Conservation (phyloP, 2,329 filamentous ascomycete genomes). For the Epichloe hybrida region DNA sequence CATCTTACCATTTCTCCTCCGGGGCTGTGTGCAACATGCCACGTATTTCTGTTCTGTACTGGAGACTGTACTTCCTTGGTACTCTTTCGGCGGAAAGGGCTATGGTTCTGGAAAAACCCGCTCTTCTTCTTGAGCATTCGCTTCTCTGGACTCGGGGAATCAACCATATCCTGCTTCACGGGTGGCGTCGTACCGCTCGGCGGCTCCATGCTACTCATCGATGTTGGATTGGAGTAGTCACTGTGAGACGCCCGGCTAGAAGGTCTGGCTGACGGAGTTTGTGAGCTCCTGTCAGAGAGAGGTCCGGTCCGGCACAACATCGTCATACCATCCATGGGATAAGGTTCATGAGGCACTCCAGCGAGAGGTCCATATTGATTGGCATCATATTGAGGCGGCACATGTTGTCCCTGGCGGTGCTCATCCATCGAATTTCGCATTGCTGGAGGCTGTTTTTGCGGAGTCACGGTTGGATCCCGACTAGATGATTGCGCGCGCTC, state of each 20-base stretch:
- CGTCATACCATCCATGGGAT: conserved; percentile 91
- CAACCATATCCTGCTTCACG: conserved; percentile 44
- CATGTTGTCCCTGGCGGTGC: conserved; percentile 10
- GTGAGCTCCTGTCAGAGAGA: conserved; percentile 37
- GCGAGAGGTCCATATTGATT: conserved; percentile 49
- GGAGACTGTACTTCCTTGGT: conserved; percentile 50
- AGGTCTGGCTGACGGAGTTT: conserved; percentile 51
- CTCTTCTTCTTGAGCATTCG: conserved; percentile 58
- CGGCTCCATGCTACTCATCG: conserved; percentile 74
- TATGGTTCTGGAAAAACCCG: conserved; percentile 86
- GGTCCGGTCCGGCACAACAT: conserved; percentile 80
- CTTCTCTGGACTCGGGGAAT: conserved; percentile 45
- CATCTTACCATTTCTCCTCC: conserved; percentile 4
- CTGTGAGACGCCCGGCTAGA: conserved; percentile 81
- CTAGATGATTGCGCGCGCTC: conserved; percentile 31
- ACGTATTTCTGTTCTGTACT: conserved; percentile 41
- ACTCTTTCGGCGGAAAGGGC: conserved; percentile 86
- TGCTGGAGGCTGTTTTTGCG: conserved; percentile 27
- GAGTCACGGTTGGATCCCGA: conserved; percentile 36
- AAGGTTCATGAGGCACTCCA: conserved; percentile 77
- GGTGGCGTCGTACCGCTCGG: conserved; percentile 62
- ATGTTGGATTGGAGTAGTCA: conserved; percentile 81
- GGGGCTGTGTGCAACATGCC: conserved; percentile 30
- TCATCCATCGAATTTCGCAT: conserved; percentile 9
- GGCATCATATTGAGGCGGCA: conserved; percentile 25